A percentile compares a stretch with the other conserved stretches of the same genome.
Conservation (phyloP, 345 rosid genomes). For the Eucalyptus guilfoylei region DNA sequence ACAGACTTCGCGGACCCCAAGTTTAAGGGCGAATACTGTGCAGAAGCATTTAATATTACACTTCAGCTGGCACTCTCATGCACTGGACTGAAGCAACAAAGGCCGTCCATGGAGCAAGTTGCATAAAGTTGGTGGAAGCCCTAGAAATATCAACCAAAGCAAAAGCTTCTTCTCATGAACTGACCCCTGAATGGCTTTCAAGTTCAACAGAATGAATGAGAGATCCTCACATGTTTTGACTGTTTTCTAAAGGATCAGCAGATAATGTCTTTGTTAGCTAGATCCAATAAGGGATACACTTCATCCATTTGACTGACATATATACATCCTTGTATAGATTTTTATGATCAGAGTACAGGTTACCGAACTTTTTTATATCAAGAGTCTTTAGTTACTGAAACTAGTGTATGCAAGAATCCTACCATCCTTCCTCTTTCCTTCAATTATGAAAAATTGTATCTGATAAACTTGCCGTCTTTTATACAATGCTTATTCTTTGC, state of each 20-base stretch:
- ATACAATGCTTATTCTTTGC: neutral
- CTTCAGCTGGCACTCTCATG: slow-evolving; percentile 34
- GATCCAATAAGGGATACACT: neutral
- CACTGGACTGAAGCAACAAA: slow-evolving; percentile 17
- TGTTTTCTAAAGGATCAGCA: neutral
- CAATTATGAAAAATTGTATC: neutral
- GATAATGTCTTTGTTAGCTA: neutral
- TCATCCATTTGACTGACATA: neutral
- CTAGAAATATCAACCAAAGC: slow-evolving; percentile 13
- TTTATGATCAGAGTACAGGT: neutral
- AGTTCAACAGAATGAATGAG: neutral
- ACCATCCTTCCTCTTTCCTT: neutral
- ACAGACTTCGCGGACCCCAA: slow-evolving; percentile 27
- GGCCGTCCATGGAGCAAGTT: slow-evolving; percentile 37
- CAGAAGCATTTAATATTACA: slow-evolving; percentile 29
- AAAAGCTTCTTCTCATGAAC: neutral
- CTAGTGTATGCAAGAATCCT: neutral
- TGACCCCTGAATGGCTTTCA: neutral
- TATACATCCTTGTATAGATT: neutral
- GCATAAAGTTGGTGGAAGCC: slow-evolving; percentile 23
- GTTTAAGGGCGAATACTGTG: slow-evolving; percentile 25
- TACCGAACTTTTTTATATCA: neutral
- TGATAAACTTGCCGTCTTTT: neutral
- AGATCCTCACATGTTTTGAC: too few species aligned
- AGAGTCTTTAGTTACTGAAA: neutral